Percentiles rank a stretch among this genome's conserved stretches.
Conservation (phyloP, 371 early-diverging fungal species). For the Mortierella sp. region DNA sequence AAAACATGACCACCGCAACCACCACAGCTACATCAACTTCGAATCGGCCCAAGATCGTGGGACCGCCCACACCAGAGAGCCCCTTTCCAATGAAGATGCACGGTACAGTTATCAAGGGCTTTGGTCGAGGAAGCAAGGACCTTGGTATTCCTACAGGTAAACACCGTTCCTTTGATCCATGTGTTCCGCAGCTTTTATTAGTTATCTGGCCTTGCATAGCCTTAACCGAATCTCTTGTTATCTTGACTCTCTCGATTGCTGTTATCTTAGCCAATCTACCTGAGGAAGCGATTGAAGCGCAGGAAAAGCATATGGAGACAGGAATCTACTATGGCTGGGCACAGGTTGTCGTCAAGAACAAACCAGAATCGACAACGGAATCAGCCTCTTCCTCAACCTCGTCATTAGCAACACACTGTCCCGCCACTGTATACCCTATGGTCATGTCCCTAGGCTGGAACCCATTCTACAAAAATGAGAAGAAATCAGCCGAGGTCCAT, state of each 20-base stretch:
- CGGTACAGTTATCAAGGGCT: conserved; percentile 90
- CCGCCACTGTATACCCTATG: conserved; percentile 85
- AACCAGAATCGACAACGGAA: conserved; percentile 8
- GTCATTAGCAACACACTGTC: conserved; percentile 34
- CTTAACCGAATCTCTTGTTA: not conserved
- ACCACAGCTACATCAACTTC: conserved; percentile 2
- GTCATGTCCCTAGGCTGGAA: conserved; percentile 99
- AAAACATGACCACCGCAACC: conserved; percentile 15
- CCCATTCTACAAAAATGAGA: conserved; percentile 97
- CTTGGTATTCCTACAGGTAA: conserved; percentile 97
- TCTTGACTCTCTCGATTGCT: not conserved
- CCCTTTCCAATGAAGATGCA: conserved; percentile 82
- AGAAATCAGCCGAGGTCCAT: conserved; percentile 96
- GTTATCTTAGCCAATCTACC: conserved; percentile 85
- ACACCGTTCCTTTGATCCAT: not conserved
- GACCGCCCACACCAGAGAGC: conserved; percentile 60
- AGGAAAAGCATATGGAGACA: conserved; percentile 73
- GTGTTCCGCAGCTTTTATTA: not conserved
- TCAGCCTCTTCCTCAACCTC: conserved; percentile 26
- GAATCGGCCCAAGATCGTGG: conserved; percentile 67
- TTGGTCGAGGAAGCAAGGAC: conserved; percentile 95
- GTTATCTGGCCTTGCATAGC: not conserved
- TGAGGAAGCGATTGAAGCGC: conserved; percentile 76
- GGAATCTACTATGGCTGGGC: conserved; percentile 98
- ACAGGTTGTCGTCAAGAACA: conserved; percentile 64